phyloP scores from a whole-genome alignment of 108 stramenopile species.

The Chaetoceros tenuissimus region DNA sequence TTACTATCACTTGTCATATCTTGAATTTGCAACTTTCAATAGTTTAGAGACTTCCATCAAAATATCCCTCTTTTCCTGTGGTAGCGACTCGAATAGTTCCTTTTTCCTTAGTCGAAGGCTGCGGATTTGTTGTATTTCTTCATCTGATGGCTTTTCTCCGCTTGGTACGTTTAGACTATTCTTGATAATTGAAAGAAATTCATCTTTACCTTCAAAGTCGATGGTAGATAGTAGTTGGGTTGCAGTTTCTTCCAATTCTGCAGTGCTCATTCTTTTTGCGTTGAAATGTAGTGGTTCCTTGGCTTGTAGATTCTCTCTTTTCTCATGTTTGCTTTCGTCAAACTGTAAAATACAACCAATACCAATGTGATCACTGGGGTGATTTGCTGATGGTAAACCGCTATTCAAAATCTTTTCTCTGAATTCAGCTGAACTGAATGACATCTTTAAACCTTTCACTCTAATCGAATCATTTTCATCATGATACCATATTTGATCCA shows the following conservation, averaged over 20 bases:
- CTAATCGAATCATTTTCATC: not conserved
- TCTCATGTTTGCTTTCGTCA: too few relatives aligned
- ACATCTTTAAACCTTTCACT: not conserved
- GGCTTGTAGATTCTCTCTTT: too few relatives aligned
- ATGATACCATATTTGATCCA: not conserved
- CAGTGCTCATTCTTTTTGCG: too few relatives aligned
- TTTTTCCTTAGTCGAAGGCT: not conserved
- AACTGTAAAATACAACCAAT: constrained; percentile 18
- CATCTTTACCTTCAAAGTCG: not conserved
- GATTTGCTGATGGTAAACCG: constrained; percentile 21
- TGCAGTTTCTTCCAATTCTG: too few relatives aligned
- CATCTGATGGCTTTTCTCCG: not conserved
- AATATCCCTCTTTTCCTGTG: not conserved
- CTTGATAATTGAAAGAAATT: not conserved
- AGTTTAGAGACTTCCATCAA: not conserved
- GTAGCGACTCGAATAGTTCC: not conserved
- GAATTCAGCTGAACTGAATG: not conserved
- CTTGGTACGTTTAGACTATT: not conserved
- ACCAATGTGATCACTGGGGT: constrained; percentile 39
- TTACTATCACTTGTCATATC: not conserved
- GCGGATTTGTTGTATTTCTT: not conserved
- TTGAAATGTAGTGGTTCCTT: too few relatives aligned
- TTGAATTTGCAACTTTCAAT: not conserved
- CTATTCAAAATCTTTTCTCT: not conserved
- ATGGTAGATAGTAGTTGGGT: too few relatives aligned